Conservation (phyloP, 345 rosid genomes). For the Rhodamnia rubescens region DNA sequence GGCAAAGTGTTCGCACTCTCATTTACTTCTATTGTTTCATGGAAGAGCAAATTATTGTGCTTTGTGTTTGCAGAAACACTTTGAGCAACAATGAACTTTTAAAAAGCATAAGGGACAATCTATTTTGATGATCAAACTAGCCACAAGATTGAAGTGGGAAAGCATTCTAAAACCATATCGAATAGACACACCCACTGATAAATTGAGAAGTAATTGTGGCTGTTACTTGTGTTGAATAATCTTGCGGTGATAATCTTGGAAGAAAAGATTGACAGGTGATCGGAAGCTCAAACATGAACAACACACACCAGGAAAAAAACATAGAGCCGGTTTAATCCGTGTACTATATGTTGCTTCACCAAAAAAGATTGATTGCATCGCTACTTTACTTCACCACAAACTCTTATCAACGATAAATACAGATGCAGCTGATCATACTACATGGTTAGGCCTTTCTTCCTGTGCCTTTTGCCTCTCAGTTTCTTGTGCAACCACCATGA, state of each 20-base stretch:
- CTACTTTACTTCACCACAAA: too few species aligned
- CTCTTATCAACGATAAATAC: too few species aligned
- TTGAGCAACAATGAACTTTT: background rate
- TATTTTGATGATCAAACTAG: background rate
- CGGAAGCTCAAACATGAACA: background rate
- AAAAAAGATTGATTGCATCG: too few species aligned
- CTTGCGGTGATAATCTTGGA: background rate
- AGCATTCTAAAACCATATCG: background rate
- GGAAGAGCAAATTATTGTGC: background rate
- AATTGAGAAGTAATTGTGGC: background rate
- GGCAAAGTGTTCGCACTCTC: background rate
- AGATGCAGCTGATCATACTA: too few species aligned
- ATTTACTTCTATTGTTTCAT: background rate
- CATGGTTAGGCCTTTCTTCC: too few species aligned
- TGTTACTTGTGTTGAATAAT: background rate
- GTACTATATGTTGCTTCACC: too few species aligned
- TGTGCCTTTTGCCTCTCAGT: background rate
- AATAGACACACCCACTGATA: background rate
- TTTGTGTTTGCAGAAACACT: background rate
- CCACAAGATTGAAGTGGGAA: background rate
- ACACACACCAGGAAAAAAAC: constrained; percentile 11
- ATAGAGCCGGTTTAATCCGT: too few species aligned
- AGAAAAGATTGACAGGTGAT: background rate
- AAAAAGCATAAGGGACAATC: background rate
- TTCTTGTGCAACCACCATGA: constrained; percentile 20